Percentiles rank a stretch among this genome's conserved stretches.
Conservation (phyloP, 345 rosid species). For the Acer saccharum region DNA sequence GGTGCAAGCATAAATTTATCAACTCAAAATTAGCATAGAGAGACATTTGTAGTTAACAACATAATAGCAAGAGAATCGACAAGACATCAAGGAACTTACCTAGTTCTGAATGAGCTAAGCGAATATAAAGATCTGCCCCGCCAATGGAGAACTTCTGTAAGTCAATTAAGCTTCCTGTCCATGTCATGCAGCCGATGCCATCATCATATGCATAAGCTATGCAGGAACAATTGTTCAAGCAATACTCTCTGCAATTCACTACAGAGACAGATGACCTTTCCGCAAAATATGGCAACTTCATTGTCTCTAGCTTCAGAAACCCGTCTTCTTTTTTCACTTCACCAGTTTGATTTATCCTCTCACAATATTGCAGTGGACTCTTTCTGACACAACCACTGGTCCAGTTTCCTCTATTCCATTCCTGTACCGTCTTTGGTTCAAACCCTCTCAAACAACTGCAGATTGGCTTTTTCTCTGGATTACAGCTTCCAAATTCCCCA, state of each 20-base stretch:
- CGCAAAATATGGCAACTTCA: slow-evolving; percentile 49
- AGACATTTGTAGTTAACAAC: background rate
- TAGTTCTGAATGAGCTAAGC: background rate
- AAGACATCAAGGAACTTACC: background rate
- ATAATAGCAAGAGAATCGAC: background rate
- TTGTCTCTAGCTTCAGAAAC: slow-evolving; percentile 37
- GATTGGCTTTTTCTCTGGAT: slow-evolving; percentile 25
- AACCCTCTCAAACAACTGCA: slow-evolving; percentile 59
- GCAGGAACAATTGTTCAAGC: slow-evolving; percentile 1
- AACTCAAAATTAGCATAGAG: background rate
- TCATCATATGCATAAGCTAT: background rate
- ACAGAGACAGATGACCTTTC: slow-evolving; percentile 16
- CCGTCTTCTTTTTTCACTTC: slow-evolving; percentile 36
- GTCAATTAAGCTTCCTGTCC: slow-evolving; percentile 24
- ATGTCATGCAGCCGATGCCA: slow-evolving; percentile 15
- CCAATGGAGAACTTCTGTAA: background rate
- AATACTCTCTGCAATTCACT: background rate
- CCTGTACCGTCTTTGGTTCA: slow-evolving; percentile 39
- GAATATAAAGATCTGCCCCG: background rate
- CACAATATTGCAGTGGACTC: slow-evolving; percentile 33
- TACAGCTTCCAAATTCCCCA: slow-evolving; percentile 52
- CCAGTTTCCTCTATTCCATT: slow-evolving; percentile 55
- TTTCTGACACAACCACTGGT: slow-evolving; percentile 52
- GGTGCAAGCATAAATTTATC: background rate
- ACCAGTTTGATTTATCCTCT: slow-evolving; percentile 20